Conservation (phyloP, 305 asterid species). For the Salvia sclarea region DNA sequence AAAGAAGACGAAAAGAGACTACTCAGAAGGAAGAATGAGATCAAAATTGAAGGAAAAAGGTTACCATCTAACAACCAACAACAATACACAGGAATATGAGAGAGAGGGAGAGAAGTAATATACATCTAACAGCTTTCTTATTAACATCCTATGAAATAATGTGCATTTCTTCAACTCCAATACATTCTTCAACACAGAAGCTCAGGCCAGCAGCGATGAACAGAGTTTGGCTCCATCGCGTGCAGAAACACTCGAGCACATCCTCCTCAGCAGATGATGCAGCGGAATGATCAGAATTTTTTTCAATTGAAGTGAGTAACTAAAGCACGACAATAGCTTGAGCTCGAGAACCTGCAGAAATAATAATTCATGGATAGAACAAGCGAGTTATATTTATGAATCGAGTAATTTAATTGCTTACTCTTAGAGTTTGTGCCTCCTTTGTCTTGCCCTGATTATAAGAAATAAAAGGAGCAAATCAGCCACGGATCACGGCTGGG, state of each 20-base stretch:
- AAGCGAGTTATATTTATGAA: background rate
- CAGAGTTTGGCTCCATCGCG: background rate
- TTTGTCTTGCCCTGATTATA: constrained; percentile 26
- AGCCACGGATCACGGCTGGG: background rate
- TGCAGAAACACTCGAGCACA: constrained; percentile 2
- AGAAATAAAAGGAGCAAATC: constrained; percentile 20
- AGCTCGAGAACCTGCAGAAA: constrained; percentile 40
- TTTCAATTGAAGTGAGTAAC: constrained; percentile 7
- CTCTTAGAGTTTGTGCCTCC: constrained; percentile 2
- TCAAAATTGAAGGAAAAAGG: background rate
- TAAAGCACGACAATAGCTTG: constrained; percentile 32
- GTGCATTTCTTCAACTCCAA: background rate
- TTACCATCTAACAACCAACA: background rate
- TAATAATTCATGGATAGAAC: background rate
- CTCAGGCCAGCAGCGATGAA: background rate
- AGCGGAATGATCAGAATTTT: background rate
- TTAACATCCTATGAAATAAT: constrained; percentile 14
- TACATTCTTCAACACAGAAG: background rate
- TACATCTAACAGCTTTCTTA: constrained; percentile 2
- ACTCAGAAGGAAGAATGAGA: too few relatives aligned
- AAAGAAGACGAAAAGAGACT: too few relatives aligned
- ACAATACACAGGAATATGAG: background rate
- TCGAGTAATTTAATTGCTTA: background rate
- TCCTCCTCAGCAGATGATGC: constrained; percentile 17
- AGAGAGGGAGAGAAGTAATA: background rate